phyloP scores from a whole-genome alignment of 2,329 filamentous ascomycete species.

The Ambrosiella beaveri region DNA sequence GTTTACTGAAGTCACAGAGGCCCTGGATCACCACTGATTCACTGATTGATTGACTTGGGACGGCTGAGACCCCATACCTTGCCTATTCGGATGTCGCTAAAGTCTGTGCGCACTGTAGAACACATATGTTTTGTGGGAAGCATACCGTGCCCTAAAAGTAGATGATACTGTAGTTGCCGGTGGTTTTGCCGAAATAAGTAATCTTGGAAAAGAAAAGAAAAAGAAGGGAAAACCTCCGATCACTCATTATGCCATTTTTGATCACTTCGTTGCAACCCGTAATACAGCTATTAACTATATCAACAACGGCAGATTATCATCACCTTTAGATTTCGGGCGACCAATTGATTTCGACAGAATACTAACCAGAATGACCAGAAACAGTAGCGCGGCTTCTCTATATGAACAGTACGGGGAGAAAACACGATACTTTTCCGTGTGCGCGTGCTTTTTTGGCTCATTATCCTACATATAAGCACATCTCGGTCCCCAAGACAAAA shows the following conservation, averaged over 20 bases:
- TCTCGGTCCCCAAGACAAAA: neutral
- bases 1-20: too few relatives aligned
- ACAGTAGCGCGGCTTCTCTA: too few relatives aligned
- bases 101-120: neutral
- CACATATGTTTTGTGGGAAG: too few relatives aligned
- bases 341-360: too few relatives aligned
- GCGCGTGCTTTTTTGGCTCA: neutral
- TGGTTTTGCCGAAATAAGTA: neutral
- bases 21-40: too few relatives aligned
- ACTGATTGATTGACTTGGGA: neutral
- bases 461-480: neutral
- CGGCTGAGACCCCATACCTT: neutral
- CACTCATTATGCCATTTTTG: neutral
- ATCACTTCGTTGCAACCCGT: neutral
- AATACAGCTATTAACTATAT: too few relatives aligned
- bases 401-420: too few relatives aligned
- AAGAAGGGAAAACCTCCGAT: too few relatives aligned
- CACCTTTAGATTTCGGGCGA: too few relatives aligned
- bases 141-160: too few relatives aligned
- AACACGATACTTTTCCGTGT: neutral
- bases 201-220: neutral
- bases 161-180: neutral
- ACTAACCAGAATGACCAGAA: too few relatives aligned
- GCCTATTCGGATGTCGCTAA: neutral
- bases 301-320: too few relatives aligned